phyloP scores from a whole-genome alignment of 1,139 yeast genomes.

The Pichia sp. region DNA sequence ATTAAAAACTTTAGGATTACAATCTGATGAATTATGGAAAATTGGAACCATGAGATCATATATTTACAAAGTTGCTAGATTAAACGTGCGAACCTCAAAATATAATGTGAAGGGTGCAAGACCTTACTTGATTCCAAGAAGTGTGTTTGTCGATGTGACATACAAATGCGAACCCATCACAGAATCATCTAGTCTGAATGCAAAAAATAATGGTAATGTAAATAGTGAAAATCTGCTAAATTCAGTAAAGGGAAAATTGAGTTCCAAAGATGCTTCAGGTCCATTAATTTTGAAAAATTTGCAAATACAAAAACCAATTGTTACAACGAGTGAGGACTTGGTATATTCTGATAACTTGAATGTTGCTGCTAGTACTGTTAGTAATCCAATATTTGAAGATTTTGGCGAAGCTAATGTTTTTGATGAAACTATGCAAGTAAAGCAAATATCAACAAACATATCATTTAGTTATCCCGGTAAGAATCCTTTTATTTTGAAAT shows the following conservation, averaged over 20 bases:
- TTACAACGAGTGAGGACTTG: slow-evolving; percentile 52
- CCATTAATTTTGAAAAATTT: slow-evolving; percentile 21
- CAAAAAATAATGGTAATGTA: too few relatives aligned
- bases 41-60: slow-evolving; percentile 63
- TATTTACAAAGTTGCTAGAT: slow-evolving; percentile 51
- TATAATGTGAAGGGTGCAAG: slow-evolving; percentile 22
- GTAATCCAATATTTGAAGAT: slow-evolving; percentile 34
- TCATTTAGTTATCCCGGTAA: slow-evolving; percentile 60
- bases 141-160: slow-evolving; percentile 59
- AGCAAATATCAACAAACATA: slow-evolving; percentile 26
- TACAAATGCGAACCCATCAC: slow-evolving; percentile 38
- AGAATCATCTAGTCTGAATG: neutral
- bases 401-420: slow-evolving; percentile 32
- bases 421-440: slow-evolving; percentile 24
- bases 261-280: slow-evolving; percentile 2
- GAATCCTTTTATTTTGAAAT: slow-evolving; percentile 57
- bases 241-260: neutral
- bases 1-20: slow-evolving; percentile 63
- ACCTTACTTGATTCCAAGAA: slow-evolving; percentile 48
- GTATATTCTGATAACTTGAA: slow-evolving; percentile 39
- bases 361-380: neutral
- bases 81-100: slow-evolving; percentile 18
- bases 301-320: slow-evolving; percentile 43
- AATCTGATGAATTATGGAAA: slow-evolving; percentile 77
- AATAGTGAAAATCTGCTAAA: neutral